A percentile compares a stretch with the other conserved stretches of the same genome.
phyloP scores from a whole-genome alignment of 371 early-diverging fungal genomes.

The Mucor piriformis region DNA sequence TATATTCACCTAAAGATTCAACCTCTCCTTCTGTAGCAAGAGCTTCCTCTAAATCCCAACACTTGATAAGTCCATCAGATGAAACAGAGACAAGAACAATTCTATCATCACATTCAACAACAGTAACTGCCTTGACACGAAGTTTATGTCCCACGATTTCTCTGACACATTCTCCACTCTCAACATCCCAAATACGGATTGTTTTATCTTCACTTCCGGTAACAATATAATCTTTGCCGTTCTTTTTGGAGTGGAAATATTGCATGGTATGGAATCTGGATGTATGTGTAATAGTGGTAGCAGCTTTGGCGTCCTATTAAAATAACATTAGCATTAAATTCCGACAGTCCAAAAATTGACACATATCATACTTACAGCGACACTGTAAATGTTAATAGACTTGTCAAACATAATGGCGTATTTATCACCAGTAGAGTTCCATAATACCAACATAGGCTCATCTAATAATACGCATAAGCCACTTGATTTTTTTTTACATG shows the following conservation, averaged over 20 bases:
- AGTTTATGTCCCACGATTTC: constrained; percentile 64
- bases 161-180: constrained; percentile 57
- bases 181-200: constrained; percentile 64
- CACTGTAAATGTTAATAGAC: constrained; percentile 70
- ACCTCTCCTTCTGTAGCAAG: constrained; percentile 21
- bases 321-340: background rate
- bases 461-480: constrained; percentile 16
- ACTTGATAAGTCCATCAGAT: constrained; percentile 73
- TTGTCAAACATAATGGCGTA: constrained; percentile 81
- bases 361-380: constrained; percentile 53
- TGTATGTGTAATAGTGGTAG: constrained; percentile 52
- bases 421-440: constrained; percentile 74
- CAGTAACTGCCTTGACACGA: constrained; percentile 48
- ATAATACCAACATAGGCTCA: constrained; percentile 70
- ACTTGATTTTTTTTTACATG: background rate
- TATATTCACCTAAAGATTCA: constrained; percentile 60
- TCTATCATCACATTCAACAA: constrained; percentile 36
- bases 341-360: background rate
- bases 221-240: constrained; percentile 63
- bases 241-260: constrained; percentile 43
- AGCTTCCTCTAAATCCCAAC: constrained; percentile 65
- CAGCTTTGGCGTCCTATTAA: constrained; percentile 56
- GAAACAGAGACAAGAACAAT: constrained; percentile 64
- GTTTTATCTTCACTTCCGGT: constrained; percentile 77
- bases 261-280: constrained; percentile 54